Conservation (phyloP, 768 basidiomycete genomes). For the Chalciporus piperatus region DNA sequence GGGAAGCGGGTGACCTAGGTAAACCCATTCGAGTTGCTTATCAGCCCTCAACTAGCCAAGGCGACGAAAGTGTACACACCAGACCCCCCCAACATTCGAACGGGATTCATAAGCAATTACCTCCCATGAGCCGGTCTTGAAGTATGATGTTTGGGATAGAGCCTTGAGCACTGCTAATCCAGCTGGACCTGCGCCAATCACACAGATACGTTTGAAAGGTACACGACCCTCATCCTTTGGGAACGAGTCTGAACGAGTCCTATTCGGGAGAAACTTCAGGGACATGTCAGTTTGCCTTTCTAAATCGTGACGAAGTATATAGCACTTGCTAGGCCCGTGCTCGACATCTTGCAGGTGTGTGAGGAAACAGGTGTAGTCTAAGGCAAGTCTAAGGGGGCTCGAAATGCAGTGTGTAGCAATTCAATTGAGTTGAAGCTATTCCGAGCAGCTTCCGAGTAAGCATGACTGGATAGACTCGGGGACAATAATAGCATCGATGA, state of each 20-base stretch:
- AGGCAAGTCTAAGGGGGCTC: too few species aligned
- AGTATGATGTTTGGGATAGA: constrained; percentile 56
- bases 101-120: constrained; percentile 62
- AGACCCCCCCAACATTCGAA: constrained; percentile 69
- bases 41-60: neutral
- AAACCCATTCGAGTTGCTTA: neutral
- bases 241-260: neutral
- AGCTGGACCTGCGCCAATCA: constrained; percentile 75
- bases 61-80: constrained; percentile 45
- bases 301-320: neutral
- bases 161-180: constrained; percentile 71
- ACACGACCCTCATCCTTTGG: neutral
- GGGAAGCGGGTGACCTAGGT: constrained; percentile 54
- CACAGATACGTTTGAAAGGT: constrained; percentile 48
- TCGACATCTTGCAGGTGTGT: neutral
- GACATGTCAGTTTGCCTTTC: neutral
- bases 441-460: too few species aligned
- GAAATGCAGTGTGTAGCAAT: too few species aligned
- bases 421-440: too few species aligned
- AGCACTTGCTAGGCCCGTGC: neutral
- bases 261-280: neutral
- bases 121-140: constrained; percentile 60
- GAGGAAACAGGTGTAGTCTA: too few species aligned
- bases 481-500: too few species aligned
- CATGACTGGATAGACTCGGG: too few species aligned